Conservation (phyloP, 176 grass and related monocot genomes). For the Echinochloa phyllopogon region DNA sequence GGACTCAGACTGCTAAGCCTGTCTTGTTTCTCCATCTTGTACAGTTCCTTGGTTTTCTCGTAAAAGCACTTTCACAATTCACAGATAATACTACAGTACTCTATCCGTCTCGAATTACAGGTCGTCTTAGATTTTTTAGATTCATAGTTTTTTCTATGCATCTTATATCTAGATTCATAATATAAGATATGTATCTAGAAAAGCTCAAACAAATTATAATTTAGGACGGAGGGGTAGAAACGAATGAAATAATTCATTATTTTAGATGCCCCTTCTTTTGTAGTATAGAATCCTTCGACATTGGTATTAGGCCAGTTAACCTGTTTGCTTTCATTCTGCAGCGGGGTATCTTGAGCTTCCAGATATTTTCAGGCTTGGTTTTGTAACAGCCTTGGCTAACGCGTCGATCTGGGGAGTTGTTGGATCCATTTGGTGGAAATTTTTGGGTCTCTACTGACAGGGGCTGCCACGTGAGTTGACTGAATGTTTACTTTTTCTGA, state of each 20-base stretch:
- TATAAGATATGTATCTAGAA: no score
- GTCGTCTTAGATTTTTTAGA: no score
- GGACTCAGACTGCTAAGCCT: not conserved
- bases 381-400: slow-evolving; percentile 70
- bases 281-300: not conserved
- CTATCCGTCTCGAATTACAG: no score
- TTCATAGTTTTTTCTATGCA: no score
- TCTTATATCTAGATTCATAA: no score
- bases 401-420: slow-evolving; percentile 70
- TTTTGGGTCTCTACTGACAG: slow-evolving; percentile 81
- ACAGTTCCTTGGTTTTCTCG: not conserved
- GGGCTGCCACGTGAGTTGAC: not conserved
- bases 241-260: not conserved
- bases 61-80: not conserved
- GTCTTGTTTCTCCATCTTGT: slow-evolving; percentile 1
- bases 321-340: slow-evolving; percentile 48
- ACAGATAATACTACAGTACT: not conserved
- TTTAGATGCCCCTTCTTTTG: not conserved
- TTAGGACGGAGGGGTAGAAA: not conserved
- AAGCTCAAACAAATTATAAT: no score
- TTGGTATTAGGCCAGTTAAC: slow-evolving; percentile 6
- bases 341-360: slow-evolving; percentile 83
- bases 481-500: not conserved
- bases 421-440: slow-evolving; percentile 91
- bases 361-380: slow-evolving; percentile 81